Evolutionary conservation across 2,329 filamentous ascomycete species (phyloP), one percentile per base, ranked within the genome.

Genomic region (Orbilia blumenaviensis): DNA sequence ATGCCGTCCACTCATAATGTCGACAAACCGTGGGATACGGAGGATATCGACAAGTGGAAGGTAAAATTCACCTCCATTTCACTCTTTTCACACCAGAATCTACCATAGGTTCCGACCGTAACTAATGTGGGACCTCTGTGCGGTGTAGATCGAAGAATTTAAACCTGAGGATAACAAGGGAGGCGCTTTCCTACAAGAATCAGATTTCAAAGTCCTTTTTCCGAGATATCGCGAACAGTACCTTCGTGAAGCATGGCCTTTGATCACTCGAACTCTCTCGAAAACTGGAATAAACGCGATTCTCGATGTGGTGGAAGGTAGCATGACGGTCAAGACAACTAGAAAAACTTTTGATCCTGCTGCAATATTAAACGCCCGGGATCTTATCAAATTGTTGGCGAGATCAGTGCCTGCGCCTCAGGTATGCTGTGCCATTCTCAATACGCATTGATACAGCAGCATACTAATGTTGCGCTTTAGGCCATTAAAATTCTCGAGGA

Each of bases 31-130:
- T 96, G 94, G 94, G 94, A 97, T 81, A 96, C 94, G 68, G 94
- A 96, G 78, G 95, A 97, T 81, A 92, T 98, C 78, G 94, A 98
- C 85, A 96, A 97, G 83, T 98, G 93, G 93, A 94, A 93, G 86
- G 89, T 90, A 58, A 36, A 5, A 21, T 12, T 34, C 14, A 3
- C 10, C 21, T 38, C n/a, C n/a, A n/a, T n/a, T n/a, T n/a, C n/a
- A n/a, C n/a, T n/a, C n/a, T n/a, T n/a, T n/a, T n/a, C n/a, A n/a
- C n/a, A n/a, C n/a, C n/a, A n/a, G n/a, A n/a, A n/a, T n/a, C 12
- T 12, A 29, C 29, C 8, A 25, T 34, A 34, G 8, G 46, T 18
- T 61, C n/a, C 12, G 23, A 32, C n/a, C n/a, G n/a, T 21, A 16
- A 23, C 64, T 60, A 60, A 68, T 38, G 48, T 18, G 29, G 21